A percentile compares a stretch with the other conserved stretches of the same genome.
These are phyloP conservation scores for Paragyromitra xinjiangensis DNA, from an alignment of 495 filamentous ascomycete genomes.

Conservation along the genomic window DNA sequence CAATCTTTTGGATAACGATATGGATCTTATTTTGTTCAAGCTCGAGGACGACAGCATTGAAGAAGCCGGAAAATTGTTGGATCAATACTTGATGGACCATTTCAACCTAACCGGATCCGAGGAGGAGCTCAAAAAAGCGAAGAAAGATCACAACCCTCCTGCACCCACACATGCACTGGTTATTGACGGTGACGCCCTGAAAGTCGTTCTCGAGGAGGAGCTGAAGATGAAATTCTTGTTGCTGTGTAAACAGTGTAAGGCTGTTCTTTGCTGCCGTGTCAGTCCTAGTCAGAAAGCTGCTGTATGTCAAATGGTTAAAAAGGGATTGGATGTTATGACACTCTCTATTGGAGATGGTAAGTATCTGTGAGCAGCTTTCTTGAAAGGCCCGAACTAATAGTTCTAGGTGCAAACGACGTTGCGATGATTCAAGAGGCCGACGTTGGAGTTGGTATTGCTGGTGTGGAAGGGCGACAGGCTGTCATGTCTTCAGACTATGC, in stretches of 20 bases:
- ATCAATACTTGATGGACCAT: slow-evolving; percentile 69
- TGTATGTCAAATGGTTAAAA: slow-evolving; percentile 95
- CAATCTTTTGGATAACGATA: slow-evolving; percentile 95
- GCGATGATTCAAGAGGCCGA: slow-evolving; percentile 99
- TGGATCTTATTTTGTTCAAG: slow-evolving; percentile 95
- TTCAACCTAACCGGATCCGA: slow-evolving; percentile 88
- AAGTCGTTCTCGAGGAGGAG: slow-evolving; percentile 82
- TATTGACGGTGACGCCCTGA: slow-evolving; percentile 94
- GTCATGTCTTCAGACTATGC: slow-evolving; percentile 99
- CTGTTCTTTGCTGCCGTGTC: slow-evolving; percentile 97
- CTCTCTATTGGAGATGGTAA: slow-evolving; percentile 90
- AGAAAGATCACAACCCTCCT: slow-evolving; percentile 81
- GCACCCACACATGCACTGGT: slow-evolving; percentile 92
- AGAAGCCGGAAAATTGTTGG: slow-evolving; percentile 72
- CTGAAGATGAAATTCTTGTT: slow-evolving; percentile 91
- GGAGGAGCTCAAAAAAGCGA: slow-evolving; percentile 81
- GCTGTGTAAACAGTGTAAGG: slow-evolving; percentile 96
- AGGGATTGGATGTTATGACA: slow-evolving; percentile 94
- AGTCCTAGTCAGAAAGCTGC: slow-evolving; percentile 96
- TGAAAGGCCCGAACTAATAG: slow-evolving; percentile 13
- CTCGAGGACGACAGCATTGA: slow-evolving; percentile 75
- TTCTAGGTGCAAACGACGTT: slow-evolving; percentile 84
- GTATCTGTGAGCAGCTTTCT: neutral
- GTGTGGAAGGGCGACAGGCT: slow-evolving; percentile 94
- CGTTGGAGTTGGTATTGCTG: slow-evolving; percentile 97